Conservation (phyloP, 1,284 basidiomycete species). For the Leccinum fallax region DNA sequence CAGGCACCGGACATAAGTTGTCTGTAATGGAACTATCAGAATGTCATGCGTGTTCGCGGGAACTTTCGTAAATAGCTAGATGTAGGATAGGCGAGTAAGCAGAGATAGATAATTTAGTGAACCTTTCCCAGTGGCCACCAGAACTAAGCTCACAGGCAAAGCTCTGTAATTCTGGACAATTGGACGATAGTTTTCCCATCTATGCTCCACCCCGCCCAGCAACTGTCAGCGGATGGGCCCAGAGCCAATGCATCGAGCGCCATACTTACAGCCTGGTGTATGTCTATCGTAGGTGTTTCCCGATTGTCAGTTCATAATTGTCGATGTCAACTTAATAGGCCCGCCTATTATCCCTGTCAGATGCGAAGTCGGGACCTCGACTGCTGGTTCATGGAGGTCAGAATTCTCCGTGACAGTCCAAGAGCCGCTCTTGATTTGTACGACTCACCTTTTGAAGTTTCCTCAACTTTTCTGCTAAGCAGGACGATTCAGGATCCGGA, state of each 20-base stretch:
- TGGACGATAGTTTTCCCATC: conserved; percentile 24
- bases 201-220: not conserved
- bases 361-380: not conserved
- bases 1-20: conserved; percentile 30
- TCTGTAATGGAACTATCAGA: conserved; percentile 9
- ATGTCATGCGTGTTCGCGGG: conserved; percentile 19
- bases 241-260: not conserved
- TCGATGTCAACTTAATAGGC: not conserved
- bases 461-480: not conserved
- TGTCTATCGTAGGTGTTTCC: not conserved
- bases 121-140: conserved; percentile 22
- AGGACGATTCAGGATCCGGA: not conserved
- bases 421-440: not conserved
- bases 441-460: conserved; percentile 1
- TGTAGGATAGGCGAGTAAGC: conserved; percentile 16
- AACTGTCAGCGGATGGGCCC: not conserved
- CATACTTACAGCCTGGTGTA: not conserved
- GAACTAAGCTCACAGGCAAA: conserved; percentile 10
- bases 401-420: not conserved
- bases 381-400: not conserved
- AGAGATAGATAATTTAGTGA: conserved; percentile 16
- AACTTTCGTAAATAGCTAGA: conserved; percentile 15
- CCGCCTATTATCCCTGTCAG: not conserved
- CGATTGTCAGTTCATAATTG: not conserved
- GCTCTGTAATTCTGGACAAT: conserved; percentile 16